Evolutionary conservation across 2,329 filamentous ascomycete species (phyloP), one percentile per base, ranked within the genome.

Genomic region (Pseudogymnoascus sp.): DNA sequence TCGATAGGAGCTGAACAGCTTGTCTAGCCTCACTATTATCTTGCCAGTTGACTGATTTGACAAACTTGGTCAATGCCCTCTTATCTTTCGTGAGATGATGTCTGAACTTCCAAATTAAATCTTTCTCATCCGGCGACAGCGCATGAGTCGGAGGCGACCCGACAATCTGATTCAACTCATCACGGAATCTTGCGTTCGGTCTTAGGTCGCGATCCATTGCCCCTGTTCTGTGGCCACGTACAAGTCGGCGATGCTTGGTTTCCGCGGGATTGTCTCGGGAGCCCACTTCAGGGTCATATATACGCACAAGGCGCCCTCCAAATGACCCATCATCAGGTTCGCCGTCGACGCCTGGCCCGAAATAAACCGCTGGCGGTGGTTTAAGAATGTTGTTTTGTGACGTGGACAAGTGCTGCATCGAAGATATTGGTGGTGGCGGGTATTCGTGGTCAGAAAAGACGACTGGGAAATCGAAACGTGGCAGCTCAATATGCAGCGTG

Each of bases 371-470:
- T 3, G 91, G 87, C 7, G 91, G 89, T 69, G 92, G 92, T 16
- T 91, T 75, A 31, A 89, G 81, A 37, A 91, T 79, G 63, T 88
- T 89, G 8, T 87, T 85, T 66, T 87, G 83, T 5, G 86, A 85
- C 5, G 81, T 77, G 1, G 82, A 81, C 63, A 83, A 76, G 67
- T 89, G 82, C 67, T 88, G 83, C 63, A 93, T 79, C 11, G 88
- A 84, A 1, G 92, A 94, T 41, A 96, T 82, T 0, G 91, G 90
- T 0, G 92, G 91, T 1, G 91, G 83, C 1, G 89, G 86, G 71
- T 99, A 99, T 72, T 97, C 92, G 70, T 94, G 86, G 72, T 99
- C 94, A 31, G 91, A 90, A 77, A 96, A 99, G 26, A 99, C 91
- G 43, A 99, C 85, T 0, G 94, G 91, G 68, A 97, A 96, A 71